A percentile compares a stretch with the other conserved stretches of the same genome.
These are phyloP conservation scores for Mycena capillaripes DNA, from an alignment of 768 basidiomycete genomes.

Conservation along the genomic window DNA sequence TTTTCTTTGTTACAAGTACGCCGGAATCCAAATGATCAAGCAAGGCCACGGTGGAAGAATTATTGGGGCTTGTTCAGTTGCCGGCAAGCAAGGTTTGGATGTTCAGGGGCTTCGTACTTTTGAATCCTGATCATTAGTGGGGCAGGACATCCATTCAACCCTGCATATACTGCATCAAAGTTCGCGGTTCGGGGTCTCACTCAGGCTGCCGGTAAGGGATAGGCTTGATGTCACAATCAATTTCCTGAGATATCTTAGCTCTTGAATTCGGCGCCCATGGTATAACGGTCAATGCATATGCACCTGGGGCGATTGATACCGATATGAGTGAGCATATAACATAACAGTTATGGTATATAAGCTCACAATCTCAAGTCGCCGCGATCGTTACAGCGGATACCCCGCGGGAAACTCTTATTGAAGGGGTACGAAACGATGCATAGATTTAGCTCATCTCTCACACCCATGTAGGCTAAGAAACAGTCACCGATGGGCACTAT, in stretches of 20 bases:
- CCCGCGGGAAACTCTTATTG: not conserved
- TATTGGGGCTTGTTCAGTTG: conserved; percentile 45
- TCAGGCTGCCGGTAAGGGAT: conserved; percentile 22
- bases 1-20: conserved; percentile 57
- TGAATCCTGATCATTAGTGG: not conserved
- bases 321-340: not conserved
- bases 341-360: no score
- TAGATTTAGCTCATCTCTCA: not conserved
- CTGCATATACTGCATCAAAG: conserved; percentile 47
- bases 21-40: conserved; percentile 53
- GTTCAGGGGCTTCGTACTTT: not conserved
- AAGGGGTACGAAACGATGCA: not conserved
- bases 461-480: not conserved
- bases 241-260: not conserved
- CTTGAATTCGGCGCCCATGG: conserved; percentile 31
- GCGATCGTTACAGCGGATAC: not conserved
- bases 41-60: conserved; percentile 56
- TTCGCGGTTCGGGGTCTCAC: conserved; percentile 40
- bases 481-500: not conserved
- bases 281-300: conserved; percentile 47
- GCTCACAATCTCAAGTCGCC: no score
- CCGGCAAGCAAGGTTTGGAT: conserved; percentile 32
- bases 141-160: conserved; percentile 20
- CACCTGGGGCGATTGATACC: conserved; percentile 40
- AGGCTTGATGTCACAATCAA: no score